These are phyloP conservation scores for Acmispon strigosus DNA, from an alignment of 306 rosid species.

Conservation along the genomic window DNA sequence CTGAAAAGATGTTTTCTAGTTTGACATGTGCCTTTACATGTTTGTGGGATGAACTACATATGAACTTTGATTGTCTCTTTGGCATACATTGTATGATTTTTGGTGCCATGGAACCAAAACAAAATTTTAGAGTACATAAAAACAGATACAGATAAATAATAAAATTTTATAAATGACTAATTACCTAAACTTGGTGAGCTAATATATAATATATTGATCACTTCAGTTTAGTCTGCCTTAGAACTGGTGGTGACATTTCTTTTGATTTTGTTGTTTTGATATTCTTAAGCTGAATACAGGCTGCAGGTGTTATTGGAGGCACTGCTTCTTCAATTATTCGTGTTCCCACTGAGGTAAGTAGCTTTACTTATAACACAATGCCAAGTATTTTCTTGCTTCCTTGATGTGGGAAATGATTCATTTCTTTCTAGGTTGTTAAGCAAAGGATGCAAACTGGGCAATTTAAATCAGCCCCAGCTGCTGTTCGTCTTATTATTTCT, in stretches of 20 bases:
- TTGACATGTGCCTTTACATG: not conserved
- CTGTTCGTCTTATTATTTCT: constrained; percentile 42
- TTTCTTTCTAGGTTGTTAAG: constrained; percentile 46
- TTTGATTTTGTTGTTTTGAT: constrained; percentile 15
- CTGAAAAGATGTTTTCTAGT: constrained; percentile 1
- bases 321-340: constrained; percentile 69
- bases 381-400: not conserved
- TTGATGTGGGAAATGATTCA: constrained; percentile 17
- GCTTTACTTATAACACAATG: constrained; percentile 5
- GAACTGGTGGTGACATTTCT: not conserved
- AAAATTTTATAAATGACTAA: not conserved
- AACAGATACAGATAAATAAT: not conserved
- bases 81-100: not conserved
- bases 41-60: not conserved
- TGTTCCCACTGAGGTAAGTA: constrained; percentile 75
- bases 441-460: constrained; percentile 55
- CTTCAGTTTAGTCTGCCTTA: not conserved
- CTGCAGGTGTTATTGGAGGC: constrained; percentile 79
- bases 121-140: not conserved
- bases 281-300: constrained; percentile 42
- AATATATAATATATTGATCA: not conserved
- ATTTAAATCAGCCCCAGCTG: constrained; percentile 36
- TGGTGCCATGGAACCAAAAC: not conserved
- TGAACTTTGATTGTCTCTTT: not conserved
- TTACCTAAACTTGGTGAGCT: not conserved